Base-by-base conservation (phyloP, 2,329 filamentous ascomycete species). In the Ceratocystis papillata region DNA sequence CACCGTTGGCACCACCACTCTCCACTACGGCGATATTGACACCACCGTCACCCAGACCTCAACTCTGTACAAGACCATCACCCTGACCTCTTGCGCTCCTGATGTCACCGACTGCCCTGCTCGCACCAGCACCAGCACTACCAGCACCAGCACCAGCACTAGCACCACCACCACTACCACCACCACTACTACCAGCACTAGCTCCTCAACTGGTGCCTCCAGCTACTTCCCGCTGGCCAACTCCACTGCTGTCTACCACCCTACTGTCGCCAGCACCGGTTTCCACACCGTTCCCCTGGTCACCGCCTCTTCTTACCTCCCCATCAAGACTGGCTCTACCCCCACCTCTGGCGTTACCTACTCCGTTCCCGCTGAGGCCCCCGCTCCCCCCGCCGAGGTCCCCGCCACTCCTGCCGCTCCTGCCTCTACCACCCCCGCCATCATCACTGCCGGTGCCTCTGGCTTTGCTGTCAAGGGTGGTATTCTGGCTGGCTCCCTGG, bases 31-130 rank as follows among this genome's bases (percentile, higher is more conserved):
- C 37, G 57, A 60, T 22, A 30, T 44, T 46, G 67, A 65, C 53
- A 57, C 33, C 41, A 69, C 66, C 57, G 66, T 64, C 25, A 68
- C 68, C 44, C 65, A 65, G 50, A 68, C 68, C 53, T 67, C 65
- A 22, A 69, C 68, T 62, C 55, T 66, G 57, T 68, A 63, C 63
- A 68, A 67, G 64, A 69, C 68, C 25, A 46, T 69, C 60, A 69
- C 68, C 25, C 65, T 69, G 22, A 69, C 68, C 20, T 68, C 67
- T 37, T 69, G 68, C 65, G 65, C 57, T 30, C 30, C 67, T 41
- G 68, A 69, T 25, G 67, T 68, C 33, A 66, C 68, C 59, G 63
- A 69, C 65, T 68, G 68, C 66, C 66, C 66, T 46, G 66, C 28
- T 30, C 66, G 66, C 46, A 65, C 48, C 17, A 57, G 20, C 28